Percentiles rank a stretch among this genome's conserved stretches.
Conservation (phyloP, 805 yeast species). For the Wickerhamiella parazyma region DNA sequence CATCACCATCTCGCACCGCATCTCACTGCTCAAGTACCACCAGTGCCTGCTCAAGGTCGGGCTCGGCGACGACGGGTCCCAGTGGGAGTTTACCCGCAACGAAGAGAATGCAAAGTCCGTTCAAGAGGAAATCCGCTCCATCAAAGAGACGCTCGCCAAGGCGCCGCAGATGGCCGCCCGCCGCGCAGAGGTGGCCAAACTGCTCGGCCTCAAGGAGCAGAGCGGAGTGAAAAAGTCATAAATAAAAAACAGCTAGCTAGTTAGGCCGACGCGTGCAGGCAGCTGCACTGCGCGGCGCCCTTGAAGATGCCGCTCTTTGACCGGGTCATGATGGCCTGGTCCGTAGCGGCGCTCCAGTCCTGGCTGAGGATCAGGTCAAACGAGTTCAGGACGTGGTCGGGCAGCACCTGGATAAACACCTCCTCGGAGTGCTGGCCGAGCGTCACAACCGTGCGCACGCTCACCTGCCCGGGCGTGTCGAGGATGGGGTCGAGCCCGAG, state of each 20-base stretch:
- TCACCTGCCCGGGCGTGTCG: conserved; percentile 9
- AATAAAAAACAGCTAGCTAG: background rate
- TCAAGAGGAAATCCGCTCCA: conserved; percentile 60
- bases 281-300: conserved; percentile 6
- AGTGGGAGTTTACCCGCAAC: conserved; percentile 50
- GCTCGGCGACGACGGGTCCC: conserved; percentile 32
- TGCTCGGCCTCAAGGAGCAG: conserved; percentile 8
- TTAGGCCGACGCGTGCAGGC: background rate
- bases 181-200: conserved; percentile 40
- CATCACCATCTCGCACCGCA: conserved; percentile 73
- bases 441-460: conserved; percentile 2
- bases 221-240: conserved; percentile 1
- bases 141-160: conserved; percentile 45
- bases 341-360: conserved; percentile 8
- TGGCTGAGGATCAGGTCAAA: conserved; percentile 10
- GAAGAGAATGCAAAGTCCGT: conserved; percentile 54
- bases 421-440: conserved; percentile 6
- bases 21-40: conserved; percentile 72
- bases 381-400: conserved; percentile 8
- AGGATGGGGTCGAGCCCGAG: conserved; percentile 5
- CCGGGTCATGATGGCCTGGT: background rate
- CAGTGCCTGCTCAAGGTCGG: conserved; percentile 59
- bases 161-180: conserved; percentile 49
- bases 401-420: conserved; percentile 7
- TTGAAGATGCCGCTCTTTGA: conserved; percentile 3